phyloP scores from a whole-genome alignment of 495 filamentous ascomycete species.

The Penicillium maclennaniae region DNA sequence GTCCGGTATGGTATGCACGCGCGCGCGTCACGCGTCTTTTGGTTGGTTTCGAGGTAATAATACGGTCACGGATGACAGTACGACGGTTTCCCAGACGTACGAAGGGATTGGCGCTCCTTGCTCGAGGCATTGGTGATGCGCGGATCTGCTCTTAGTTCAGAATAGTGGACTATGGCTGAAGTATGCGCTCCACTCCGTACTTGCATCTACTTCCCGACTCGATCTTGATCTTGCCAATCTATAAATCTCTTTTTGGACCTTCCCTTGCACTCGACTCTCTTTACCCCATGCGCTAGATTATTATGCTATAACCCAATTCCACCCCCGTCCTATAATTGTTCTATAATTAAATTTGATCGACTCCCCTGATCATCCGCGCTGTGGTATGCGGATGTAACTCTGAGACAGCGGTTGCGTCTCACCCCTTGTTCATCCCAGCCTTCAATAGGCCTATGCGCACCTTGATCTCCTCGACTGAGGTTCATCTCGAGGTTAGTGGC shows the following conservation, averaged over 20 bases:
- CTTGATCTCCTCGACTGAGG: background rate
- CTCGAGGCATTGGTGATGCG: constrained; percentile 12
- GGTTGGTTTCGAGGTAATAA: background rate
- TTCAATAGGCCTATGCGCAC: constrained; percentile 1
- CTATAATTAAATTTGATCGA: constrained; percentile 5
- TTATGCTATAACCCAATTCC: too few relatives aligned
- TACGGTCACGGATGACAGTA: constrained; percentile 19
- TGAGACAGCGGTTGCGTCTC: constrained; percentile 17
- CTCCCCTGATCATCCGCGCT: background rate
- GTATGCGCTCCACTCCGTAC: background rate
- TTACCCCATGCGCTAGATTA: background rate
- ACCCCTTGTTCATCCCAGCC: constrained; percentile 15
- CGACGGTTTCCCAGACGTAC: constrained; percentile 8
- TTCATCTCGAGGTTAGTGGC: background rate
- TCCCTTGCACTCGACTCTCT: background rate
- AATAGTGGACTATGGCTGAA: background rate
- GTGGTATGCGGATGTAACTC: constrained; percentile 21
- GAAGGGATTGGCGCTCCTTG: constrained; percentile 16
- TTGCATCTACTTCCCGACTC: background rate
- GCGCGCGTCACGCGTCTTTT: constrained; percentile 31
- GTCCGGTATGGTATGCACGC: constrained; percentile 30
- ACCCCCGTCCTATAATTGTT: too few relatives aligned
- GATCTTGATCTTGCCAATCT: background rate
- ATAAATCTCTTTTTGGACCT: background rate
- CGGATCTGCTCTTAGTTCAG: background rate